Base-by-base conservation (phyloP, 495 filamentous ascomycete genomes). In the Cryomyces minteri region DNA sequence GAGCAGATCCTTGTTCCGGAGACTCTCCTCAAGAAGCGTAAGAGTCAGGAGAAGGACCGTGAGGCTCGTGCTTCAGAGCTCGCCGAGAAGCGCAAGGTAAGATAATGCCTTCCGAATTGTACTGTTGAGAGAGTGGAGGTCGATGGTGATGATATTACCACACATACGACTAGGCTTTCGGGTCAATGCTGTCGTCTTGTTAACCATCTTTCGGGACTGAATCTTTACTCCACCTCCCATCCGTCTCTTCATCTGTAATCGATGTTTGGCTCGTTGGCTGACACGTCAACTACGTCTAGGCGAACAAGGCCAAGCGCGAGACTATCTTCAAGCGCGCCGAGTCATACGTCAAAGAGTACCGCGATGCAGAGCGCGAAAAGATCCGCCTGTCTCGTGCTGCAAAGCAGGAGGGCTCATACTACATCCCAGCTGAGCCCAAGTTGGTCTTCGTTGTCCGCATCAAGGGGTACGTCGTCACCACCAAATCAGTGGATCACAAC, bases 131-230 rank as follows among this genome's bases (percentile, higher is more conserved):
- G 43, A 44, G 44, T 48, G 42, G 29, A 51, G 39, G 55, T 44
- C 50, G 48, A 57, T 54, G 52, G 62, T 84, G 79, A 85, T 86
- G 78, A 94, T 67, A 88, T 72, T 72, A 72, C 76, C 69, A 67
- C 66, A 60, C 64, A 71, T 70, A 77, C 82, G 79, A 88, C 88
- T 98, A 98, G 92, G 80, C 76, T 69, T 62, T 56, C 58, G 49
- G 61, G 82, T 86, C 90, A 58, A 95, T 98, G 90, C 67, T 93
- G 87, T 94, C 83, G 83, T 77, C 67, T 68, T 79, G 71, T 78
- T 80, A 92, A 80, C 87, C 87, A 96, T 96, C 90, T 98, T 98
- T 98, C 90, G 90, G 90, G 88, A 77, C 88, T 98, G 90, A 98
- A 56, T 59, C 18, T 25, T 25, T 25, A 25, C 18, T 25, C 44